phyloP scores from a whole-genome alignment of 768 basidiomycete species.

The Boletales sp. region DNA sequence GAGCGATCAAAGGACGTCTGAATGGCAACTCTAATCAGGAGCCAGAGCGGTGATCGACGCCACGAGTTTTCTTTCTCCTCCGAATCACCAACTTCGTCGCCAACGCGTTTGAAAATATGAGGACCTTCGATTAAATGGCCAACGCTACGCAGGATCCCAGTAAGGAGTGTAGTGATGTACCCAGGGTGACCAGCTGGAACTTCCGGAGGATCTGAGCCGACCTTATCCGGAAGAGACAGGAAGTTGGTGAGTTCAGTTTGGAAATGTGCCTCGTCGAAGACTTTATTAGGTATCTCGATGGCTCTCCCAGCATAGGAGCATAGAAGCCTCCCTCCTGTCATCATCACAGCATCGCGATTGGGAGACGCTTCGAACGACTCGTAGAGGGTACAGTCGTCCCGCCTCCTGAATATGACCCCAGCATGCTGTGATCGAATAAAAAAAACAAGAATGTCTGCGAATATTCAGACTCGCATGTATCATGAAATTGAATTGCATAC shows the following conservation, averaged over 20 bases:
- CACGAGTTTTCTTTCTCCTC: too few relatives aligned
- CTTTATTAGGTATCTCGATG: slow-evolving; percentile 25
- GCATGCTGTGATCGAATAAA: slow-evolving; percentile 21
- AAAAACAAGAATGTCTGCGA: slow-evolving; percentile 33
- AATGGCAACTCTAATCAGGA: slow-evolving; percentile 6
- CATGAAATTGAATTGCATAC: not conserved
- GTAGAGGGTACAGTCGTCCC: slow-evolving; percentile 22
- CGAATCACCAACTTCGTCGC: not conserved
- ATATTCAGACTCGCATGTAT: not conserved
- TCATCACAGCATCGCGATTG: slow-evolving; percentile 2
- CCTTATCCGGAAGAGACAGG: not conserved
- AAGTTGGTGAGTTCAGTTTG: not conserved
- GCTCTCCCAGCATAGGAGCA: slow-evolving; percentile 40
- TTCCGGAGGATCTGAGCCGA: not conserved
- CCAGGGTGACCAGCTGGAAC: too few relatives aligned
- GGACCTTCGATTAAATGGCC: not conserved
- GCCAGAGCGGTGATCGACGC: not conserved
- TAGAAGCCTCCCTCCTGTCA: not conserved
- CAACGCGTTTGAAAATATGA: not conserved
- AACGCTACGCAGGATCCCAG: not conserved
- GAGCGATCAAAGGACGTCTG: slow-evolving; percentile 22
- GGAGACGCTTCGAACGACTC: slow-evolving; percentile 44
- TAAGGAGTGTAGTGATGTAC: not conserved
- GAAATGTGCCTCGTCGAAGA: not conserved
- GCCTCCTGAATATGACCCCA: slow-evolving; percentile 30